Evolutionary conservation across 1,284 basidiomycete species (phyloP), one percentile per base, ranked within the genome.

Genomic region (Tylopilus sp.): DNA sequence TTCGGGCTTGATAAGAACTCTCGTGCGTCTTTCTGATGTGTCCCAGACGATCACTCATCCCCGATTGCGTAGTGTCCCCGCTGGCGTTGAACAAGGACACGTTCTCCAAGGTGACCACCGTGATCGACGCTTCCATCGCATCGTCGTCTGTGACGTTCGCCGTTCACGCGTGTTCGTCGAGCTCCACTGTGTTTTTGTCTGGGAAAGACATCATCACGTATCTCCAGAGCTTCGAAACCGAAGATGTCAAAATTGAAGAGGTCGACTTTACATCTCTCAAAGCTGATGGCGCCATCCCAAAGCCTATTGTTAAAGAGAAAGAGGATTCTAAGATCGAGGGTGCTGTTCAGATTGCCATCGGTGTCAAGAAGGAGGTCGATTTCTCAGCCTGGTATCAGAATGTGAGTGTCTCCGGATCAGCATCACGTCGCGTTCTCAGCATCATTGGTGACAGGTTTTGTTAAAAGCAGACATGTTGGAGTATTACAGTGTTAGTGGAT

Each of bases 381-480:
- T 98, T 98, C 79, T 84, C 96, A 15, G 89, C 89, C 39, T 98
- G 96, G 96, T 98, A 98, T 80, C 95, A 95, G 68, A 96, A 91
- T 77, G 95, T 96, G 67, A 73, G 90, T 82, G 29, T 13, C 29
- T 2, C 51, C 41, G 10, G 18, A 63, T 41, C 19, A 24, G 53
- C 29, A 6, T 19, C 8, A 32, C 24, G 57, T 24, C 36, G 6
- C n/a, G 5, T 54, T 29, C 58, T 67, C 58, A 78, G 16, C 53
- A 32, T 24, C 51, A 53, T 19, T 29, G 19, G 58, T 49, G 44
- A 58, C 72, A 97, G 94, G 96, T 98, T n/a, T 85, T 99, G 68
- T 86, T 97, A 81, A 99, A 99, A 85, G 95, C 96, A 32, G 97
- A 99, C 76, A 99, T 99, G 97, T 83, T 99, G 63, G 98, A 99